Conservation (phyloP, 148 eudicot species). For the Vaccinium corymbosum region DNA sequence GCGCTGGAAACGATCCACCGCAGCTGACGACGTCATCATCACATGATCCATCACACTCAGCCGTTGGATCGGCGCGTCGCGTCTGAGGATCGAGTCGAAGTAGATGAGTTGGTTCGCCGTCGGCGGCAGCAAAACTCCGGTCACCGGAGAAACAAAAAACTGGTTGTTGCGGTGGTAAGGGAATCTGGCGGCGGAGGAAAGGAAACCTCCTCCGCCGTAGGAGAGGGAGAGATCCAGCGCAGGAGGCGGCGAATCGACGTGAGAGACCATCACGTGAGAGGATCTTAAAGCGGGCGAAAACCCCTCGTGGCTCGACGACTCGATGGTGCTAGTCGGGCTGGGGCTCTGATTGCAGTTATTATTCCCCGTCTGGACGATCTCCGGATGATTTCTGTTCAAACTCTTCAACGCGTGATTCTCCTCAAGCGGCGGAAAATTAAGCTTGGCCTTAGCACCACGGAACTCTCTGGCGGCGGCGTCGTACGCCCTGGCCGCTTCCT, state of each 20-base stretch:
- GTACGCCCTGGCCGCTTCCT: constrained; percentile 68
- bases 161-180: constrained; percentile 11
- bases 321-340: constrained; percentile 55
- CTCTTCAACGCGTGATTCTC: not conserved
- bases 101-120: constrained; percentile 15
- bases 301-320: constrained; percentile 37
- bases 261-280: too few relatives aligned
- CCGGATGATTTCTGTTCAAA: not conserved
- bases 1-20: constrained; percentile 3
- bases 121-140: constrained; percentile 23
- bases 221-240: constrained; percentile 40
- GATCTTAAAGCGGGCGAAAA: constrained; percentile 20
- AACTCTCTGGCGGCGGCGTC: constrained; percentile 72
- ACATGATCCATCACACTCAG: not conserved
- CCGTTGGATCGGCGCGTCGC: not conserved
- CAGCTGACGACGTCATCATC: not conserved
- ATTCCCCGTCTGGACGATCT: not conserved
- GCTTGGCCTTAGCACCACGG: constrained; percentile 68
- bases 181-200: constrained; percentile 9
- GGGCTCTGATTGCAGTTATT: constrained; percentile 27
- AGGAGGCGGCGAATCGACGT: constrained; percentile 22
- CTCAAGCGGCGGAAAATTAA: constrained; percentile 44
- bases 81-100: constrained; percentile 21
- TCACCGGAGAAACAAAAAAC: not conserved
- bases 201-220: not conserved